Base-by-base conservation (phyloP, 2,329 filamentous ascomycete species). In the Epichloe amarillans region DNA sequence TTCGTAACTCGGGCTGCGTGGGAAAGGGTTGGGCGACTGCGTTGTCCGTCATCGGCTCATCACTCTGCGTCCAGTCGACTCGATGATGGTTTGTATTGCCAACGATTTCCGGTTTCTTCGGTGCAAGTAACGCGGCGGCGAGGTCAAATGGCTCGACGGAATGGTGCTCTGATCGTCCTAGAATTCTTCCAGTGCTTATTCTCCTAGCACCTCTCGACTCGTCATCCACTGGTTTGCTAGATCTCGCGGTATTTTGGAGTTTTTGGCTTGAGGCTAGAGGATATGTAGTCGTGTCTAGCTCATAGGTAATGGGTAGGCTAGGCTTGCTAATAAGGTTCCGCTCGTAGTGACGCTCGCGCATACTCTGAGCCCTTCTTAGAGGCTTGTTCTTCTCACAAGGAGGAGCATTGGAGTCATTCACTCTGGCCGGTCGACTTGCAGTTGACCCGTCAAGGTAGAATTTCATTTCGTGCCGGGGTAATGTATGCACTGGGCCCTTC, bases 61-160 rank as follows among this genome's bases (percentile, higher is more conserved):
- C 77, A 57, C 70, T 74, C 60, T 82, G 77, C 33, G 75, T 74
- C 79, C 79, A 82, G 61, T 82, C 77, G 50, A 74, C 72, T 35
- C 71, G 66, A 56, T 70, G 67, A 50, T 70, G 64, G 33, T 67
- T 56, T 14, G 54, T 52, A 35, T 57, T 54, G 8, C 52, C 52
- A 21, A 48, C 10, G 15, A 54, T 48, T 2, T 47, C 44, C 10
- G 35, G 37, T 26, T 33, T 50, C 3, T 50, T 46, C n/a, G 44
- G 33, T 15, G 51, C 44, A 21, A 50, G 36, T 15, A 52, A 40
- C 26, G 50, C 21, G 30, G 37, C 47, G 5, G 52, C 45, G 19
- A 42, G 14, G 5, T 52, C 48, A 2, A 50, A 54, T 12, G 55
- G 40, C 2, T 47, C 43, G 5, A 36, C 41, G 2, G 49, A 52